phyloP scores from a whole-genome alignment of 2,329 filamentous ascomycete genomes.

The Xylariomycetidae sp. region DNA sequence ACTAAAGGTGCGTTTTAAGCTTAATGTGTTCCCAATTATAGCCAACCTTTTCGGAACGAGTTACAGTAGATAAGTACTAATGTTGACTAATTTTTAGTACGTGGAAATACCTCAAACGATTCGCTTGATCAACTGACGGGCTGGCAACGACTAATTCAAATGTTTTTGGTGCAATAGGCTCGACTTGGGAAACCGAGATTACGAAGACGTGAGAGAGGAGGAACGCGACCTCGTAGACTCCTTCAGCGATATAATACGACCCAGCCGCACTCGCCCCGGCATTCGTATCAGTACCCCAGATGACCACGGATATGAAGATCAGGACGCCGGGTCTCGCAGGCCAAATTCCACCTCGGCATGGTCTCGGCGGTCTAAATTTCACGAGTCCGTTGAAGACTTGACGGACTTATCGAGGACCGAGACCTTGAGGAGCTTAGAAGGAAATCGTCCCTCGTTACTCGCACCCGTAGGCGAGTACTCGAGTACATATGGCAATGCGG shows the following conservation, averaged over 20 bases:
- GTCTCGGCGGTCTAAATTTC: not conserved
- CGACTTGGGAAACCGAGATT: no score
- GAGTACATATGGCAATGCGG: not conserved
- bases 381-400: not conserved
- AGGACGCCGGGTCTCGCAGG: not conserved
- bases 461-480: not conserved
- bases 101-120: no score
- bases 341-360: not conserved
- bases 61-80: no score
- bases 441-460: not conserved
- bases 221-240: not conserved
- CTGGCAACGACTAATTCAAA: no score
- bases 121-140: no score
- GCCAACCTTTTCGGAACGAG: no score
- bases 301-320: not conserved
- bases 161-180: no score
- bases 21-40: no score
- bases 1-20: no score
- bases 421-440: not conserved
- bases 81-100: no score
- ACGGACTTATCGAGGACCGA: not conserved
- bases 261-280: not conserved
- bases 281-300: not conserved
- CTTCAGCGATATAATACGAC: not conserved
- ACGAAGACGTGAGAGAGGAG: no score